Evolutionary conservation across 2,329 filamentous ascomycete species (phyloP).

Genomic region (Tolypocladium capitatum): DNA sequence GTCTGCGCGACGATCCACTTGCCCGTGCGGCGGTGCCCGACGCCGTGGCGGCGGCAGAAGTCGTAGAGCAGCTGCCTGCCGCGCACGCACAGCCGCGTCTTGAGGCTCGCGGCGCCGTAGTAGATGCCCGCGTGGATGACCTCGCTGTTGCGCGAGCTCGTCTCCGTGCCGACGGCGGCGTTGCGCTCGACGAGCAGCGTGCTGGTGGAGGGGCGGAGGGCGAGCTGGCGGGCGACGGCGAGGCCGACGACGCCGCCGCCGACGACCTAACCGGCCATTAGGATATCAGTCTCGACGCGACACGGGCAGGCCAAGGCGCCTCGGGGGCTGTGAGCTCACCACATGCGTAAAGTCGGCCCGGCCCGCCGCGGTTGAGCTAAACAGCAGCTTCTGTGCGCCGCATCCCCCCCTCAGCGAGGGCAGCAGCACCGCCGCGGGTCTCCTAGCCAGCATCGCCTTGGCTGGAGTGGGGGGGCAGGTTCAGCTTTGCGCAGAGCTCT

Average conservation of each 20-base stretch:
- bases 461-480: neutral
- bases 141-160: slow-evolving; percentile 82
- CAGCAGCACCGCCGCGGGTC: neutral
- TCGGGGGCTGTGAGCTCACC: slow-evolving; percentile 15
- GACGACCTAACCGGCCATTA: slow-evolving; percentile 28
- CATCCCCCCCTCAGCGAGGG: neutral
- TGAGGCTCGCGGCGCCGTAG: slow-evolving; percentile 64
- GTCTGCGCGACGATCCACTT: slow-evolving; percentile 96
- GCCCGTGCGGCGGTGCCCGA: slow-evolving; percentile 62
- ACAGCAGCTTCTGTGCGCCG: slow-evolving; percentile 10
- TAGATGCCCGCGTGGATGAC: slow-evolving; percentile 95
- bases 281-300: neutral
- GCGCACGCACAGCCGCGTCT: slow-evolving; percentile 68
- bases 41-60: slow-evolving; percentile 53
- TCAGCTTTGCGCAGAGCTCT: neutral
- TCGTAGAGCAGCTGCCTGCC: slow-evolving; percentile 69
- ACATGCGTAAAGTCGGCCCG: slow-evolving; percentile 32
- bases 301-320: neutral
- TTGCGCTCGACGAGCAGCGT: slow-evolving; percentile 77
- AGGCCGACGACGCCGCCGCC: slow-evolving; percentile 62
- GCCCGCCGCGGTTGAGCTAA: slow-evolving; percentile 20
- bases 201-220: slow-evolving; percentile 45
- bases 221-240: slow-evolving; percentile 61
- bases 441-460: slow-evolving; percentile 4
- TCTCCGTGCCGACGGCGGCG: slow-evolving; percentile 64